Percentiles rank a stretch among this genome's conserved stretches.
Evolutionary conservation across 1,284 basidiomycete genomes (phyloP).

Genomic region (Macrocystidia cucumis): DNA sequence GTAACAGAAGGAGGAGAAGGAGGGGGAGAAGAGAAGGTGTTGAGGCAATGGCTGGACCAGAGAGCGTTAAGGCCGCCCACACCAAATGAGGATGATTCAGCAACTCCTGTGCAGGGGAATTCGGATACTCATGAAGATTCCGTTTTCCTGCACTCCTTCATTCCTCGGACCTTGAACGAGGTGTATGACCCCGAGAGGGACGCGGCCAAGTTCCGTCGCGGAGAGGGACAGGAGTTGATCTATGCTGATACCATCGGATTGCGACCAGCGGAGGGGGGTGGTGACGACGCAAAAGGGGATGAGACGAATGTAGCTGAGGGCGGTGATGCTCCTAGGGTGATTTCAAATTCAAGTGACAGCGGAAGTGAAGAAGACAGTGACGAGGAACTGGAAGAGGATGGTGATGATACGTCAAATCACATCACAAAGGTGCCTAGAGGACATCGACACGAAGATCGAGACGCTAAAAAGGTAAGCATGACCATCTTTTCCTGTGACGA

Average conservation of each 20-base stretch:
- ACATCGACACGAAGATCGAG: conserved; percentile 86
- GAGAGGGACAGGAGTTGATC: conserved; percentile 69
- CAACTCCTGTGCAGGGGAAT: conserved; percentile 11
- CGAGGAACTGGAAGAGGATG: conserved; percentile 19
- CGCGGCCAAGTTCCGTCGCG: conserved; percentile 63
- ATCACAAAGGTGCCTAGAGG: conserved; percentile 55
- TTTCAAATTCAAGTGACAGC: conserved; percentile 16
- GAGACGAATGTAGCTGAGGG: conserved; percentile 25
- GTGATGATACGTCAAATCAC: conserved; percentile 20
- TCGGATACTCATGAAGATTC: conserved; percentile 65
- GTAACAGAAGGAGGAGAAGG: conserved; percentile 23
- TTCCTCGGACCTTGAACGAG: conserved; percentile 88
- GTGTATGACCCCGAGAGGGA: conserved; percentile 92
- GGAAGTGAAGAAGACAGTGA: conserved; percentile 20
- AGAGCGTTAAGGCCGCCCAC: conserved; percentile 9
- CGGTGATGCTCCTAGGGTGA: conserved; percentile 24
- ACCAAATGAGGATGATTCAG: conserved; percentile 11
- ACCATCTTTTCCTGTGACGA: not conserved
- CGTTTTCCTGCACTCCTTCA: conserved; percentile 85
- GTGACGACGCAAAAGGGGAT: conserved; percentile 12
- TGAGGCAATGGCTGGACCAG: conserved; percentile 46
- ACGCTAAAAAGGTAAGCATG: conserved; percentile 75
- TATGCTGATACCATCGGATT: conserved; percentile 83
- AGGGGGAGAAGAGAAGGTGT: conserved; percentile 27
- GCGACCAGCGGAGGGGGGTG: conserved; percentile 22